These are phyloP conservation scores for Chytriomyces hyalinus DNA, from an alignment of 192 early-diverging fungal species.

Conservation along the genomic window DNA sequence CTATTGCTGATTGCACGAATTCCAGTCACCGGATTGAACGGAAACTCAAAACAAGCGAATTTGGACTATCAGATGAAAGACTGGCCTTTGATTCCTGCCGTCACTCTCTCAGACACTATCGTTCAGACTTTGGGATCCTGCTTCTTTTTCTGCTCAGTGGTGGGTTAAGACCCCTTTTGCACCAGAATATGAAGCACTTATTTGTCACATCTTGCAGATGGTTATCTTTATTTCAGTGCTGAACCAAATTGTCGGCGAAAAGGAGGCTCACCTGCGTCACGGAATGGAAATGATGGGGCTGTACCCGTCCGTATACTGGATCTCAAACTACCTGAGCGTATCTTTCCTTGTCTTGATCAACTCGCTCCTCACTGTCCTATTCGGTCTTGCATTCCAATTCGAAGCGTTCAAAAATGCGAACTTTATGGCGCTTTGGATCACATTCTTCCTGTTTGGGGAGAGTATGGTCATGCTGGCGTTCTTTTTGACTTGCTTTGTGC, in stretches of 20 bases:
- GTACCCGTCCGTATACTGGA: constrained; percentile 69
- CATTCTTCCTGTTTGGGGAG: constrained; percentile 78
- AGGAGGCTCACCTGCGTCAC: constrained; percentile 71
- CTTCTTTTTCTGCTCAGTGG: constrained; percentile 61
- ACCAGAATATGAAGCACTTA: not conserved
- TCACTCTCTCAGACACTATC: constrained; percentile 58
- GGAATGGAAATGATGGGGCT: constrained; percentile 85
- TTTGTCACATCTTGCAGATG: constrained; percentile 41
- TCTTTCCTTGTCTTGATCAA: constrained; percentile 61
- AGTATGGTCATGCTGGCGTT: constrained; percentile 74
- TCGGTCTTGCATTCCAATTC: constrained; percentile 69
- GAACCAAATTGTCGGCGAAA: constrained; percentile 75
- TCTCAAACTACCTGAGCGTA: constrained; percentile 65
- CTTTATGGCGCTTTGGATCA: constrained; percentile 62
- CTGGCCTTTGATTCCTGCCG: constrained; percentile 69
- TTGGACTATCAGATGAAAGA: constrained; percentile 65
- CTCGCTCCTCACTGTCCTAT: constrained; percentile 61
- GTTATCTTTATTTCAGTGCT: constrained; percentile 68
- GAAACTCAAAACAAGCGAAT: constrained; percentile 32
- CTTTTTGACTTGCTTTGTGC: constrained; percentile 72
- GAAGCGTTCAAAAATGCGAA: constrained; percentile 66
- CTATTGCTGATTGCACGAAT: constrained; percentile 3
- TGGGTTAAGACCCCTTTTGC: not conserved
- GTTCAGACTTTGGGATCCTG: constrained; percentile 61
- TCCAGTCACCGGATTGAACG: constrained; percentile 25